Percentiles rank a stretch among this genome's conserved stretches.
phyloP scores from a whole-genome alignment of 2,329 filamentous ascomycete species.

The Drechslerella dactyloides region DNA sequence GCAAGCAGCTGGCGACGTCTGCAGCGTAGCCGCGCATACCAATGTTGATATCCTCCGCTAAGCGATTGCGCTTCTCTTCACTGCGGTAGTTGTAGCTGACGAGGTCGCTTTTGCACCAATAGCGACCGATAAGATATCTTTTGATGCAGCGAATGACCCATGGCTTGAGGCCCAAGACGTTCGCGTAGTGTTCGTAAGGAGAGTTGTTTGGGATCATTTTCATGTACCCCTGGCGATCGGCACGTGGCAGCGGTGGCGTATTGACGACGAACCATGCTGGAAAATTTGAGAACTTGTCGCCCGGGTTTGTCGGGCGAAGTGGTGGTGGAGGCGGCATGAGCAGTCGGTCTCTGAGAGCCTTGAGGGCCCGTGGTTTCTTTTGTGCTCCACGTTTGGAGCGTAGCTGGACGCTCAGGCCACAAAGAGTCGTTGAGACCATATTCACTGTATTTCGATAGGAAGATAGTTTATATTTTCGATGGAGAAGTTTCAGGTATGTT shows the following conservation, averaged over 20 bases:
- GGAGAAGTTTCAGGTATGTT: too few relatives aligned
- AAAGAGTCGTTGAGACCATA: neutral
- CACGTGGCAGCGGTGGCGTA: neutral
- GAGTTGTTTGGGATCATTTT: neutral
- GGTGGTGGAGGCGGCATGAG: neutral
- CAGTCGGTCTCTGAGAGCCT: neutral
- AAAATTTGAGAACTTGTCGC: neutral
- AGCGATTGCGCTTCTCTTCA: slow-evolving; percentile 4
- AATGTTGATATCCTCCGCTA: slow-evolving; percentile 38
- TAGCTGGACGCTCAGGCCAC: neutral
- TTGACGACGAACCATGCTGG: slow-evolving; percentile 31
- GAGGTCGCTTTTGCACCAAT: slow-evolving; percentile 10
- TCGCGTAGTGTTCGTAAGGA: slow-evolving; percentile 4
- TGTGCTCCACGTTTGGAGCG: slow-evolving; percentile 1
- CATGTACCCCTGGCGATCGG: slow-evolving; percentile 25
- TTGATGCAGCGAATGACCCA: slow-evolving; percentile 22
- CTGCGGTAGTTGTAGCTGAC: slow-evolving; percentile 9
- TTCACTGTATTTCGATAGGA: neutral
- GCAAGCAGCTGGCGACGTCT: neutral
- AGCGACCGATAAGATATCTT: slow-evolving; percentile 7
- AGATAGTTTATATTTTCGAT: too few relatives aligned
- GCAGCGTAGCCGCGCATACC: slow-evolving; percentile 25
- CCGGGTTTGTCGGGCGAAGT: neutral
- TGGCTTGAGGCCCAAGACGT: slow-evolving; percentile 22
- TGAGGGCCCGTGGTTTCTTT: neutral